Percentiles rank a stretch among this genome's conserved stretches.
Conservation (phyloP, 768 basidiomycete species). For the Tephrocybe sp. region DNA sequence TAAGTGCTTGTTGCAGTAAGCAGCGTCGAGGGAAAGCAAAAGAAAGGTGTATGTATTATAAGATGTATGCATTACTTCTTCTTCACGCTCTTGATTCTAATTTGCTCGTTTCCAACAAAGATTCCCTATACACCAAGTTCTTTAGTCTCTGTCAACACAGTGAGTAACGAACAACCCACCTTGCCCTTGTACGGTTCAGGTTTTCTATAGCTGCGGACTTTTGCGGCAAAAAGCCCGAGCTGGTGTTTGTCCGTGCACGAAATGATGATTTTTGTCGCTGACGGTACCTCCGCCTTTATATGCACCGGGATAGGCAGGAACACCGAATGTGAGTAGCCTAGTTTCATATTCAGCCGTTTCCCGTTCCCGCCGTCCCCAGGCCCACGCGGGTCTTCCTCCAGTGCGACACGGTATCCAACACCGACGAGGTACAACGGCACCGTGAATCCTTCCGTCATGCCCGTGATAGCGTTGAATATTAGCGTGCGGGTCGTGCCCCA, state of each 20-base stretch:
- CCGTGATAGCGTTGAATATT: slow-evolving; percentile 85
- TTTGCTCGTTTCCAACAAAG: slow-evolving; percentile 90
- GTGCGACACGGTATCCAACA: slow-evolving; percentile 86
- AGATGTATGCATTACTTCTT: slow-evolving; percentile 71
- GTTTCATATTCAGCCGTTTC: slow-evolving; percentile 82
- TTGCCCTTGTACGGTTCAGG: slow-evolving; percentile 99
- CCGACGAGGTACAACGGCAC: slow-evolving; percentile 89
- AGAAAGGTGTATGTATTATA: not conserved
- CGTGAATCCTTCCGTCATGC: slow-evolving; percentile 87
- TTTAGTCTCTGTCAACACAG: not conserved
- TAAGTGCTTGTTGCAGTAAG: no score
- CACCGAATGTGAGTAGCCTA: slow-evolving; percentile 90
- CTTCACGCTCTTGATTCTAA: slow-evolving; percentile 89
- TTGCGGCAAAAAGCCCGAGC: slow-evolving; percentile 86
- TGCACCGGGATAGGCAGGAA: slow-evolving; percentile 78
- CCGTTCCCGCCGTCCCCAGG: slow-evolving; percentile 56
- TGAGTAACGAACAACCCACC: slow-evolving; percentile 46
- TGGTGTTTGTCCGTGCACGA: slow-evolving; percentile 86
- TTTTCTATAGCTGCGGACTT: slow-evolving; percentile 78
- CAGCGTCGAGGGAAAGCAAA: not conserved
- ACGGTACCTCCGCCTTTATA: slow-evolving; percentile 79
- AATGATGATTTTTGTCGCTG: slow-evolving; percentile 81
- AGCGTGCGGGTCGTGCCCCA: slow-evolving; percentile 96
- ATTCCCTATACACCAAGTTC: slow-evolving; percentile 61
- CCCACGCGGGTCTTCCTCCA: slow-evolving; percentile 80